Evolutionary conservation across 768 basidiomycete genomes (phyloP).

Genomic region (Naganishia friedmannii): DNA sequence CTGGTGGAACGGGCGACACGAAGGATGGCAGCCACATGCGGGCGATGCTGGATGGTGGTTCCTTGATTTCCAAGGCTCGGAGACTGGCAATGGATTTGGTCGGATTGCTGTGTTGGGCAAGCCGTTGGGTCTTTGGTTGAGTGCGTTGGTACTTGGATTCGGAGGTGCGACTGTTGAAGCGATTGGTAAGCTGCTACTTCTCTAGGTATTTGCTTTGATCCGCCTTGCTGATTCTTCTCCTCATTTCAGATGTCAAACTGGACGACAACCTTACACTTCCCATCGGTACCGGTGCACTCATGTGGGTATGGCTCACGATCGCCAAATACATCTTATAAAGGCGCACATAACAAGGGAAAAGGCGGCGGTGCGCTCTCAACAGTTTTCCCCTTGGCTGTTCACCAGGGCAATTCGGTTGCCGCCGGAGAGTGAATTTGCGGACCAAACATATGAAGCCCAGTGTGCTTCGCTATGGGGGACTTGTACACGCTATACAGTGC

Average conservation of each 20-base stretch:
- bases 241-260: slow-evolving; percentile 68
- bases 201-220: slow-evolving; percentile 12
- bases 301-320: slow-evolving; percentile 57
- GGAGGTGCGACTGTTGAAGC: slow-evolving; percentile 86
- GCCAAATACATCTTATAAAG: slow-evolving; percentile 28
- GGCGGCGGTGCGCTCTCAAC: neutral
- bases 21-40: slow-evolving; percentile 28
- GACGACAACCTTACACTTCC: slow-evolving; percentile 91
- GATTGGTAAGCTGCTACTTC: slow-evolving; percentile 61
- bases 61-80: slow-evolving; percentile 32
- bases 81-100: slow-evolving; percentile 11
- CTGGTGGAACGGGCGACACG: slow-evolving; percentile 56
- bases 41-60: slow-evolving; percentile 45
- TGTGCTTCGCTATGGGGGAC: neutral
- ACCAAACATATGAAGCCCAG: neutral
- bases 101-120: slow-evolving; percentile 55
- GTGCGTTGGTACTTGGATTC: slow-evolving; percentile 64
- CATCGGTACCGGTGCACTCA: slow-evolving; percentile 73
- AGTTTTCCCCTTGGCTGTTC: neutral
- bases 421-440: neutral
- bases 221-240: neutral
- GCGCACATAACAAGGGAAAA: neutral
- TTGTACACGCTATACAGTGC: neutral
- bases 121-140: slow-evolving; percentile 37
- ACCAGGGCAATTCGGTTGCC: neutral